These are phyloP conservation scores for Colletotrichum sp. DNA, from an alignment of 2,329 filamentous ascomycete species.

Conservation along the genomic window DNA sequence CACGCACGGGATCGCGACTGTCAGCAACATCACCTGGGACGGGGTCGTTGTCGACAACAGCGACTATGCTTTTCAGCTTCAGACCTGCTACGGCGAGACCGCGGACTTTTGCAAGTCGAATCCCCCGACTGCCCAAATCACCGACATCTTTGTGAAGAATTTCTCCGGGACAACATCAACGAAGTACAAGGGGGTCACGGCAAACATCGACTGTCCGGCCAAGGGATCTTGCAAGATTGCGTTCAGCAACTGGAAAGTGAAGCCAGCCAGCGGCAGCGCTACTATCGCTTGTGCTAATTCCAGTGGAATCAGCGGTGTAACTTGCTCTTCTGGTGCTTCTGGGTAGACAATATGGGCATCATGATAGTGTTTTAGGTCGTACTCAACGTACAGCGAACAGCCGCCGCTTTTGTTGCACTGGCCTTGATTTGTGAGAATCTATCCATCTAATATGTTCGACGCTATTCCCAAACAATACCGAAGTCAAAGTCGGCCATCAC, in stretches of 20 bases:
- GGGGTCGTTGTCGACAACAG: slow-evolving; percentile 36
- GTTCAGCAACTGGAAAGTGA: slow-evolving; percentile 36
- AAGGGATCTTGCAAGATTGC: slow-evolving; percentile 40
- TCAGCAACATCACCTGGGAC: slow-evolving; percentile 46
- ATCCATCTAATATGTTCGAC: too few species aligned
- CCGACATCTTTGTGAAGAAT: slow-evolving; percentile 37
- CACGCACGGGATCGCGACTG: slow-evolving; percentile 37
- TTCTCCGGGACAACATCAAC: slow-evolving; percentile 42
- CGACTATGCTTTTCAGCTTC: slow-evolving; percentile 50
- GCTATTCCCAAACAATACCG: too few species aligned
- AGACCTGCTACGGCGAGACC: slow-evolving; percentile 45
- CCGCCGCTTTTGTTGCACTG: accelerated
- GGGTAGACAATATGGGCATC: not conserved
- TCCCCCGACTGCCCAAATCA: slow-evolving; percentile 37
- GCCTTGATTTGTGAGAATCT: accelerated
- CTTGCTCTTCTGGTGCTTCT: not conserved
- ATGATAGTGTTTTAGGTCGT: not conserved
- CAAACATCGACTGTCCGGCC: slow-evolving; percentile 41
- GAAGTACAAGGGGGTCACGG: slow-evolving; percentile 37
- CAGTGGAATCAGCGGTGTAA: not conserved
- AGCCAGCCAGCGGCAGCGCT: not conserved
- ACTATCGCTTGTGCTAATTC: not conserved
- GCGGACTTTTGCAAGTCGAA: slow-evolving; percentile 36
- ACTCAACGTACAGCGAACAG: accelerated
- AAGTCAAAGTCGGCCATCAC: too few species aligned